Base-by-base conservation (phyloP, 768 basidiomycete species). In the Hirschioporus abietinus region DNA sequence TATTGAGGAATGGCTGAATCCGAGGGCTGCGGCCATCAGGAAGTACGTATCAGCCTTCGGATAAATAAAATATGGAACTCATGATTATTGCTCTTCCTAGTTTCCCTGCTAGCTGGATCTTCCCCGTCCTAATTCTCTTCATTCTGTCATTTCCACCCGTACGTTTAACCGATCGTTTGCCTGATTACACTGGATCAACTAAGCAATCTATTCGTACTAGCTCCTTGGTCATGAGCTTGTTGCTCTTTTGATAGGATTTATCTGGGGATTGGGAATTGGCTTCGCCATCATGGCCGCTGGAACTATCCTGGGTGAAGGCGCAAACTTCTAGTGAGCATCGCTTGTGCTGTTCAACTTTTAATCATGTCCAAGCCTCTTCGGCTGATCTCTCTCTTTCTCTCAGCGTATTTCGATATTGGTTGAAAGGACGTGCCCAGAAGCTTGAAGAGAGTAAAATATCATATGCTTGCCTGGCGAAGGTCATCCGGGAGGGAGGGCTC, bases 201-300 rank as follows among this genome's bases (percentile, higher is more conserved):
- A 8, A 30, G 42, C 4, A 52, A 52, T 3, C 20, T 15, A 20
- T 20, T 1, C 69, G 1, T 71, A 18, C 7, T 63, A 92, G 84
- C 85, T 96, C 23, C 95, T 95, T 72, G 95, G 95, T 7, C 95
- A 96, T 68, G 95, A 96, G 81, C 91, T 96, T 65, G 82, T 96
- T 42, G 92, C 92, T 25, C 84, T 96, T 36, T 80, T 96, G 7
- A 93, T 93, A 71, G 95, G 95, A 20, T 75, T 96, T 35, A 92
- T 96, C 1, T 97, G 93, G 93, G 94, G 92, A 1, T 79, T 95
- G 1, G 89, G 95, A 83, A 72, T 83, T 24, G 95, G 95, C 1
- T 96, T 96, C 71, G 95, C 78, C 0, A 96, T 97, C 72, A 92
- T 93, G 18, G 85, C 85, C 1, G 91, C 88, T 9, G 92, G 93